Percentiles rank a stretch among this genome's conserved stretches.
Conservation (phyloP, 2,329 filamentous ascomycete genomes). For the Phaeosphaeria sp. region DNA sequence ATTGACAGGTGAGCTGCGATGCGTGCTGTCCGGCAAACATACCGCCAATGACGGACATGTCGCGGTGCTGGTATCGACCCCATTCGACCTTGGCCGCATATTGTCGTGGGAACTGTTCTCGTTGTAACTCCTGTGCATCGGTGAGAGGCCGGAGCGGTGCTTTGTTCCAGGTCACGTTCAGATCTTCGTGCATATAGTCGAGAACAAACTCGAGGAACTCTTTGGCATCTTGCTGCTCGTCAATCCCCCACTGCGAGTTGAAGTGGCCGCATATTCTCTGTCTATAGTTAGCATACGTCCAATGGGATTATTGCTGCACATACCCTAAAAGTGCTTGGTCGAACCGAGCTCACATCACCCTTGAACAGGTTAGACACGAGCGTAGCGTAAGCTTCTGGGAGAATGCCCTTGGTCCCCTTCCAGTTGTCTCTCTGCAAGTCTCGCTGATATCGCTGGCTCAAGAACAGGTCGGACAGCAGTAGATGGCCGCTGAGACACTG, state of each 20-base stretch:
- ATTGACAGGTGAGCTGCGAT: slow-evolving; percentile 66
- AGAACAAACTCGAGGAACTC: slow-evolving; percentile 88
- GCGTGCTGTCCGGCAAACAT: slow-evolving; percentile 79
- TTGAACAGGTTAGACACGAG: slow-evolving; percentile 69
- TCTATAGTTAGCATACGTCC: slow-evolving; percentile 21
- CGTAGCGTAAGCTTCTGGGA: slow-evolving; percentile 68
- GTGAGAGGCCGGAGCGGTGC: slow-evolving; percentile 65
- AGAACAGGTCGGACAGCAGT: slow-evolving; percentile 68
- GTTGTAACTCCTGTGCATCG: slow-evolving; percentile 64
- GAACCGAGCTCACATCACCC: slow-evolving; percentile 57
- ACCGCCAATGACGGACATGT: slow-evolving; percentile 77
- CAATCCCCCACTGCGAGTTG: slow-evolving; percentile 73
- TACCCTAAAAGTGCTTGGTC: slow-evolving; percentile 56
- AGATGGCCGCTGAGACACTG: slow-evolving; percentile 81
- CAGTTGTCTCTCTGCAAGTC: slow-evolving; percentile 67
- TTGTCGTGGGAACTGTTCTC: slow-evolving; percentile 67
- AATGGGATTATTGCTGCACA: slow-evolving; percentile 3
- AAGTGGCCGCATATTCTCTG: slow-evolving; percentile 68
- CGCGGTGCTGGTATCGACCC: slow-evolving; percentile 71
- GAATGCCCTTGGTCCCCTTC: slow-evolving; percentile 69
- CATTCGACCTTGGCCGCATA: slow-evolving; percentile 77
- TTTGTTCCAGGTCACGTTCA: slow-evolving; percentile 72
- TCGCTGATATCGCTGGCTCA: slow-evolving; percentile 65
- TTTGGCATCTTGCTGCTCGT: slow-evolving; percentile 85
- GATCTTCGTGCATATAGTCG: slow-evolving; percentile 83